A percentile compares a stretch with the other conserved stretches of the same genome.
Conservation (phyloP, 2,329 filamentous ascomycete genomes). For the Phaeophleospora eucalypticola region DNA sequence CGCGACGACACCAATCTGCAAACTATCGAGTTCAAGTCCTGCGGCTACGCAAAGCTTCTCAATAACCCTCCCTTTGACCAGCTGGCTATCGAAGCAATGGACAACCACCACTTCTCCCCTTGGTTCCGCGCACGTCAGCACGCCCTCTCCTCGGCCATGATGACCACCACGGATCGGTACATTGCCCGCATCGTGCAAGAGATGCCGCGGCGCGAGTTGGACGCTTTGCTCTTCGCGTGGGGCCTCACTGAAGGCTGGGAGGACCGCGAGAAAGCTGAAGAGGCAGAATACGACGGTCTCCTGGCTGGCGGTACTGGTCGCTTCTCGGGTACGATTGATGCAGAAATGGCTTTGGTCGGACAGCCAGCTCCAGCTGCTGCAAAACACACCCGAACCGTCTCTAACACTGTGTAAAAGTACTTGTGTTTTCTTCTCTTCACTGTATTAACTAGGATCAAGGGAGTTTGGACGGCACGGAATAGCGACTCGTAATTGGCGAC, state of each 20-base stretch:
- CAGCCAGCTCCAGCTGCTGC: not conserved
- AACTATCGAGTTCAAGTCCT: slow-evolving; percentile 54
- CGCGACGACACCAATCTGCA: slow-evolving; percentile 33
- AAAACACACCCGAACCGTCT: no score
- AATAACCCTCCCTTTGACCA: slow-evolving; percentile 33
- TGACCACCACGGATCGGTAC: slow-evolving; percentile 34
- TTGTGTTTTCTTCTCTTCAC: not conserved
- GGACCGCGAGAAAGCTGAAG: slow-evolving; percentile 31
- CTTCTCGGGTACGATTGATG: slow-evolving; percentile 30
- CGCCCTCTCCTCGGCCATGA: slow-evolving; percentile 35
- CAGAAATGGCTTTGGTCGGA: slow-evolving; percentile 4
- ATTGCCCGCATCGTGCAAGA: slow-evolving; percentile 40
- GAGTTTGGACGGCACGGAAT: no score
- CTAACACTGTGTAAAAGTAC: no score
- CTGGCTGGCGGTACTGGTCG: slow-evolving; percentile 40
- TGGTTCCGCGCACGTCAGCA: slow-evolving; percentile 32
- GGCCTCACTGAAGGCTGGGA: slow-evolving; percentile 32
- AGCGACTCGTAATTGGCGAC: no score
- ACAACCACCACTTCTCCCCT: slow-evolving; percentile 13
- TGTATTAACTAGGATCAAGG: not conserved
- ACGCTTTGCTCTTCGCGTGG: slow-evolving; percentile 29
- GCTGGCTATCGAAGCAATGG: slow-evolving; percentile 27
- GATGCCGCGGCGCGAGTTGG: slow-evolving; percentile 32
- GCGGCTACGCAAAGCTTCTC: slow-evolving; percentile 54
- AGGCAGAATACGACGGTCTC: slow-evolving; percentile 40